Evolutionary conservation across 208 protist species (phyloP), one percentile per base, ranked within the genome.

Genomic region (Leishmania aethiopica): DNA sequence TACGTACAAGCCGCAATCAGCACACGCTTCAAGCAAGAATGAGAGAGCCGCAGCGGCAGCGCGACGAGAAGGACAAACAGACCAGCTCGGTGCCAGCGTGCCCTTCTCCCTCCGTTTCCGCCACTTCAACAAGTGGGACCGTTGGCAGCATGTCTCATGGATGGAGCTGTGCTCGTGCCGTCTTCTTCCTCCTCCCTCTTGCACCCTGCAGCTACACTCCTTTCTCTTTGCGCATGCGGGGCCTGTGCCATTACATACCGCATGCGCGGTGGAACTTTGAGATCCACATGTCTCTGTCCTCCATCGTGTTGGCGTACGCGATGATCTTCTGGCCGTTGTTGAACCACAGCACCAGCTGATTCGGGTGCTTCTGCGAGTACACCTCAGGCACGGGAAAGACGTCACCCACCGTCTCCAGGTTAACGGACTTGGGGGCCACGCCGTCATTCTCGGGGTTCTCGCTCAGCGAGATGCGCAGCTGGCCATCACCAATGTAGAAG

Each of bases 311-410:
- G 57, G 94, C 94, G 71, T 94, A 88, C 57, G 94, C 94, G 77
- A 97, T 94, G 51, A 97, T 97, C 81, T 97, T 97, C 78, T 97
- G 92, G 25, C 94, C 94, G 81, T 97, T 97, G 78, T 88, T 95
- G 85, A 97, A 97, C 92, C 94, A 97, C 80, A 97, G 92, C 47
- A 97, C 94, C 25, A 97, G 84, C 82, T 97, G 94, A 76, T 94
- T 89, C n/a, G 94, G 94, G 74, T 95, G 92, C 25, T 92, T 94
- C 66, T 92, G 90, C 74, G 91, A 95, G 84, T 97, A 97, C 75
- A 92, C 94, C 76, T 95, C 92, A 32, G 94, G 94, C 8, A 95
- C 94, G 28, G 94, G 94, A 73, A 97, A 95, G 25, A 95, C 91
- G 76, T 95, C 94, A 78, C 87, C 95, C 60, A 97, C 82, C 55